Conservation (phyloP, 352 stramenopile genomes). For the Proteromonas lacertae region DNA sequence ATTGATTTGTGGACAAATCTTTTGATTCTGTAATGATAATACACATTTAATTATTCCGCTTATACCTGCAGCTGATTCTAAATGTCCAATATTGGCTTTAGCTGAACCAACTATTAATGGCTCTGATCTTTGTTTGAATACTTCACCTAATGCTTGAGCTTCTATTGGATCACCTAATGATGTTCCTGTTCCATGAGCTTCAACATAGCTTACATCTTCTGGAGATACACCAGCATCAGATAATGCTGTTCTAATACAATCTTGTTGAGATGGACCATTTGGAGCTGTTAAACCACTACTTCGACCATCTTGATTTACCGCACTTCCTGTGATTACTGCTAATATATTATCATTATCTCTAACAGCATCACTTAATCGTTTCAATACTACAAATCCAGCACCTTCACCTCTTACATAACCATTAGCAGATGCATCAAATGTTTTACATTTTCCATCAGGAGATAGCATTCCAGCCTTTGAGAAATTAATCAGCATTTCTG, state of each 20-base stretch:
- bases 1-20: slow-evolving; percentile 9
- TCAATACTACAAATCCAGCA: not conserved
- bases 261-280: no score
- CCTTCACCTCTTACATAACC: no score
- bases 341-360: not conserved
- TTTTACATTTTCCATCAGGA: no score
- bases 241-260: not conserved
- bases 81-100: slow-evolving; percentile 18
- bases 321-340: not conserved
- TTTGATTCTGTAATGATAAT: slow-evolving; percentile 9
- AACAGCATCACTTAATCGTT: not conserved
- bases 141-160: not conserved
- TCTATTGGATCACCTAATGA: slow-evolving; percentile 17
- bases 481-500: no score
- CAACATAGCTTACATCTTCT: no score
- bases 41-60: slow-evolving; percentile 13
- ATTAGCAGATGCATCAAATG: no score
- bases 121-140: not conserved
- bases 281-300: no score
- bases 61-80: slow-evolving; percentile 14
- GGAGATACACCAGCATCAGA: not conserved
- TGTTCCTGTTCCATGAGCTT: slow-evolving; percentile 17
- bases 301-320: slow-evolving; percentile 1
- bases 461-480: no score
- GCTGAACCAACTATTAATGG: slow-evolving; percentile 13